Evolutionary conservation across 129 eudicot genomes (phyloP).

Genomic region (Calendula officinalis): DNA sequence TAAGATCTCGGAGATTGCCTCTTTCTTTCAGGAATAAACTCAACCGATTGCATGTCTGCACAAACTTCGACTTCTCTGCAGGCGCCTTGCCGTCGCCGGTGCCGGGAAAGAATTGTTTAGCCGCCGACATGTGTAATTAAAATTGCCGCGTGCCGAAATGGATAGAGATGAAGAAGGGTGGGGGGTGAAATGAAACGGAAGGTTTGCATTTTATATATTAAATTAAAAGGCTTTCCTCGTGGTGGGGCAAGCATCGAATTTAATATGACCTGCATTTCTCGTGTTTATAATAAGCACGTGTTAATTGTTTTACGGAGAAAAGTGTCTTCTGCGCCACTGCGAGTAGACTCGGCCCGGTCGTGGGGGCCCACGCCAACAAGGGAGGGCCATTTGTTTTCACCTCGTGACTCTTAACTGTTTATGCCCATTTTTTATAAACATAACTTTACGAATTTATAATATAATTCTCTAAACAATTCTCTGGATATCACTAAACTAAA

Average conservation of each 20-base stretch:
- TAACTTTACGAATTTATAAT: too few relatives aligned
- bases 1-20: conserved; percentile 42
- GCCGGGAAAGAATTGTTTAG: conserved; percentile 20
- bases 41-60: conserved; percentile 48
- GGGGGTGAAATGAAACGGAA: not conserved
- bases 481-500: too few relatives aligned
- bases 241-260: conserved; percentile 22
- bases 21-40: conserved; percentile 53
- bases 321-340: not conserved
- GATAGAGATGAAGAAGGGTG: not conserved
- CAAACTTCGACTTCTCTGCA: conserved; percentile 41
- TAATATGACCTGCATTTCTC: not conserved
- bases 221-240: conserved; percentile 9
- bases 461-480: too few relatives aligned
- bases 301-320: conserved; percentile 25
- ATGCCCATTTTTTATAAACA: too few relatives aligned
- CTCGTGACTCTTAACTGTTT: too few relatives aligned
- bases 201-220: conserved; percentile 11
- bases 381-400: too few relatives aligned
- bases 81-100: conserved; percentile 21
- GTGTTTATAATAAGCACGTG: conserved; percentile 31
- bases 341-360: not conserved
- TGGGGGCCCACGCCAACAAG: not conserved
- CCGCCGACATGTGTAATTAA: conserved; percentile 33
- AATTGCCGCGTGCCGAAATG: not conserved